These are phyloP conservation scores for Calonectria crousiana DNA, from an alignment of 2,329 filamentous ascomycete genomes.

Conservation along the genomic window DNA sequence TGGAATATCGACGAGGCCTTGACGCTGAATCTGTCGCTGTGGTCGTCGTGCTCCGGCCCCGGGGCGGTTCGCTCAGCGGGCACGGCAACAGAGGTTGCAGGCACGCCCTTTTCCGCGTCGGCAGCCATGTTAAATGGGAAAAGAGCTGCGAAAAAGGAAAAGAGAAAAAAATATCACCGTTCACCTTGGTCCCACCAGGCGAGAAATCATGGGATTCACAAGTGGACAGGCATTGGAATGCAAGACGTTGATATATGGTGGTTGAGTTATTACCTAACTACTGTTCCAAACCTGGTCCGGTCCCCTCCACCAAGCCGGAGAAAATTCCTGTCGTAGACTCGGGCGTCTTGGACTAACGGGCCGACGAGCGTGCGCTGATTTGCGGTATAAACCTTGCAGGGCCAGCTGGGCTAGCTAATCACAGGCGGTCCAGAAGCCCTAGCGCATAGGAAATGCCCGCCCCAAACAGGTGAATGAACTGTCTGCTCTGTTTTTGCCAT, in stretches of 20 bases:
- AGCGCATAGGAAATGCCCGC: constrained; percentile 3
- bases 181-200: not conserved
- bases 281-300: constrained; percentile 27
- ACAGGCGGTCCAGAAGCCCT: not conserved
- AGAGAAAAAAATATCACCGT: not conserved
- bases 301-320: constrained; percentile 9
- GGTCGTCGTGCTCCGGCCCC: constrained; percentile 37
- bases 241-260: constrained; percentile 11
- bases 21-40: constrained; percentile 44
- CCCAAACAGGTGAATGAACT: constrained; percentile 12
- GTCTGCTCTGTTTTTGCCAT: constrained; percentile 9
- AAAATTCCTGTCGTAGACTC: constrained; percentile 32
- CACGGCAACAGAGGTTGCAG: constrained; percentile 10
- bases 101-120: constrained; percentile 33
- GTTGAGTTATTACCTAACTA: constrained; percentile 9
- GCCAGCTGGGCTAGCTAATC: constrained; percentile 17
- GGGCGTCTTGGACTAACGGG: constrained; percentile 29
- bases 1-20: constrained; percentile 45
- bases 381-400: constrained; percentile 40
- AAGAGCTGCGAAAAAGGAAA: not conserved
- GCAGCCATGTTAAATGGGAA: constrained; percentile 8
- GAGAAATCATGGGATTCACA: not conserved
- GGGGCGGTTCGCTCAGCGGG: constrained; percentile 28
- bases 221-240: not conserved
- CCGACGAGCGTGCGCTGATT: constrained; percentile 27